These are phyloP conservation scores for Solanum hybrid DNA, from an alignment of 305 asterid genomes.

Conservation along the genomic window DNA sequence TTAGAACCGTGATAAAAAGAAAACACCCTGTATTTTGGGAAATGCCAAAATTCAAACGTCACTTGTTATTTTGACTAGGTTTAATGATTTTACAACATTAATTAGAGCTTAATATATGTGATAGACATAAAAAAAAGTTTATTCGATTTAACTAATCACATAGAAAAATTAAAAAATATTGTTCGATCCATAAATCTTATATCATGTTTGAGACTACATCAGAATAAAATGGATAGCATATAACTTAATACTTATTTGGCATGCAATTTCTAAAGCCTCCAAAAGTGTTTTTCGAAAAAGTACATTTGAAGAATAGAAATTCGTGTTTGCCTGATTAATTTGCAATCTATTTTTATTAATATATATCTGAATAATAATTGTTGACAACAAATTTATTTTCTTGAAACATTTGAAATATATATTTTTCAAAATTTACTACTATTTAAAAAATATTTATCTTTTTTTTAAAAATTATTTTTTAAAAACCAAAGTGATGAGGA, in stretches of 20 bases:
- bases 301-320: no score
- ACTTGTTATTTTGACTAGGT: not conserved
- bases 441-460: not conserved
- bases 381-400: not conserved
- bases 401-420: not conserved
- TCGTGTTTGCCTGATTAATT: not conserved
- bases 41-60: not conserved
- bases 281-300: no score
- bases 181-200: no score
- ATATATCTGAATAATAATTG: not conserved
- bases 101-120: not conserved
- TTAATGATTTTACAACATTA: not conserved
- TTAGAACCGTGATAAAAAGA: not conserved
- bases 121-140: no score
- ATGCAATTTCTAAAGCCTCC: no score
- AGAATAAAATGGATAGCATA: no score
- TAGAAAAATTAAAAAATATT: no score
- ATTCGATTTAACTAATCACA: no score
- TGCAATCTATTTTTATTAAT: no score
- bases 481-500: not conserved
- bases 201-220: no score
- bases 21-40: not conserved
- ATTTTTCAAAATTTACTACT: not conserved
- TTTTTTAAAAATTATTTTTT: not conserved
- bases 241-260: not conserved